phyloP scores from a whole-genome alignment of 2,329 filamentous ascomycete species.

The Sarocladium oryzae region DNA sequence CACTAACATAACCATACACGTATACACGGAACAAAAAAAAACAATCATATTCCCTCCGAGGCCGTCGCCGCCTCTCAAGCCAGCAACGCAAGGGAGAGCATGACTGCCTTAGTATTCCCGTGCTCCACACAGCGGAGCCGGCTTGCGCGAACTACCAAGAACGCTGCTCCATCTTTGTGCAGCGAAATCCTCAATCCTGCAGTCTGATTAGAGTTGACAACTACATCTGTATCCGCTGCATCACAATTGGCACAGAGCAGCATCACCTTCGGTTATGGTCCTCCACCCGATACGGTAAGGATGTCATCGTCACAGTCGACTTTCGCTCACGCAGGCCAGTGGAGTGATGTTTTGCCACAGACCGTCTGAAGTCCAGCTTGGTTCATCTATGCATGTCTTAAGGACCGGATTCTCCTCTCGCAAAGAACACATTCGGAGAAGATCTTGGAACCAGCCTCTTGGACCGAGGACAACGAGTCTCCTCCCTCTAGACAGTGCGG shows the following conservation, averaged over 20 bases:
- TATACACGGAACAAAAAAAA: too few species aligned
- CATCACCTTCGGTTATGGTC: background rate
- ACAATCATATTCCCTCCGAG: too few species aligned
- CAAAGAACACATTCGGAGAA: background rate
- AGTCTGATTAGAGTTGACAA: background rate
- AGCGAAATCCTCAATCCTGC: too few species aligned
- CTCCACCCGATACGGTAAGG: background rate
- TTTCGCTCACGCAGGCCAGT: background rate
- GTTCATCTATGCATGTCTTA: conserved; percentile 3
- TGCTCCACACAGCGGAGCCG: too few species aligned
- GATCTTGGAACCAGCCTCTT: background rate
- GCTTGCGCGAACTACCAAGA: too few species aligned
- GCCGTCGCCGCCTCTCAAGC: too few species aligned
- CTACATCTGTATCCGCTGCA: background rate
- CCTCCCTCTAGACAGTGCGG: background rate
- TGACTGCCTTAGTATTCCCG: too few species aligned
- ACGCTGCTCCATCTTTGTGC: too few species aligned
- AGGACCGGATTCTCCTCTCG: background rate
- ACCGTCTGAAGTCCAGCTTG: conserved; percentile 1
- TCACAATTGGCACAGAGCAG: background rate
- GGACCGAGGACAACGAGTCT: background rate
- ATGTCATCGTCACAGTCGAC: background rate
- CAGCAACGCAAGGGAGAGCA: background rate
- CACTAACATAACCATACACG: too few species aligned
- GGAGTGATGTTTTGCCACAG: background rate